phyloP scores from a whole-genome alignment of 2,329 filamentous ascomycete genomes.

The Chalaropsis thielavioides region DNA sequence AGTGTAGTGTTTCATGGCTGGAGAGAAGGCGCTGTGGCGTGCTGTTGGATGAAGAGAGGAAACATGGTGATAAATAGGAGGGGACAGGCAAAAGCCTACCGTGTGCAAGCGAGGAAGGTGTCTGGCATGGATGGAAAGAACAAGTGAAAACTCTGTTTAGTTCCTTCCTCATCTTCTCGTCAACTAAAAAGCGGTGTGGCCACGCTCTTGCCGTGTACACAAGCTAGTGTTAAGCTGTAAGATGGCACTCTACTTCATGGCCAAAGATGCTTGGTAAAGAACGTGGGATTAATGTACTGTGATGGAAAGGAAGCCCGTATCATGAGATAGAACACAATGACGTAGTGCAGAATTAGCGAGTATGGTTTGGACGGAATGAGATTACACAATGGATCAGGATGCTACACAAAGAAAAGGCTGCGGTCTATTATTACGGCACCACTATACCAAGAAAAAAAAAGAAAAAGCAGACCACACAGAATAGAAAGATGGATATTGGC shows the following conservation, averaged over 20 bases:
- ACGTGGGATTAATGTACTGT: too few relatives aligned
- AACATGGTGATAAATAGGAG: neutral
- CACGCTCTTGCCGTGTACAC: neutral
- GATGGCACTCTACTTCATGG: too few relatives aligned
- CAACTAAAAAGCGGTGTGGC: neutral
- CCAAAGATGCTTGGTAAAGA: too few relatives aligned
- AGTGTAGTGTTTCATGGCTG: neutral
- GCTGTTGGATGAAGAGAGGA: neutral
- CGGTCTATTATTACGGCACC: neutral
- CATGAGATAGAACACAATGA: too few relatives aligned
- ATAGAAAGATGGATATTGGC: neutral
- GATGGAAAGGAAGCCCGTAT: too few relatives aligned
- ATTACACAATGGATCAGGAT: neutral
- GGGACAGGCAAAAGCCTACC: neutral
- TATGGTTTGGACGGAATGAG: too few relatives aligned
- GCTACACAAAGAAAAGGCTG: neutral
- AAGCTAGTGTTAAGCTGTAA: too few relatives aligned
- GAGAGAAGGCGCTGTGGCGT: neutral
- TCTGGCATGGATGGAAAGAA: neutral
- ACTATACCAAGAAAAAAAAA: too few relatives aligned
- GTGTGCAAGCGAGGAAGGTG: neutral
- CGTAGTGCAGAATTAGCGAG: too few relatives aligned
- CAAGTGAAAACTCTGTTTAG: neutral
- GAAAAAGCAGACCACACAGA: neutral
- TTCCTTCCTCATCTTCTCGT: neutral